Base-by-base conservation (phyloP, 1,284 basidiomycete species). In the Naganishia albida region DNA sequence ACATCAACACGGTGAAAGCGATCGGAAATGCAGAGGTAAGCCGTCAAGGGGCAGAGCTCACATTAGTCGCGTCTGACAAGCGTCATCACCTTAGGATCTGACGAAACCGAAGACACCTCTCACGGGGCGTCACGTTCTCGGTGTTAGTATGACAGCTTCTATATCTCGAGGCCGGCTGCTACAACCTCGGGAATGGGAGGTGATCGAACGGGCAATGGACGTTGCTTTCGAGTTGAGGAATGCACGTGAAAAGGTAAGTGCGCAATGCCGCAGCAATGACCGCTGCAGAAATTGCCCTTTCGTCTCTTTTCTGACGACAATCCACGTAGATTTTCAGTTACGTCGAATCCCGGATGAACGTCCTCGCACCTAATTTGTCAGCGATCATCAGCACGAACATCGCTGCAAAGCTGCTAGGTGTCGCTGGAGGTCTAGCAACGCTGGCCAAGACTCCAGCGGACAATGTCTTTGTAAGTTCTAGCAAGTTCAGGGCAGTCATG, bases 341-440 rank as follows among this genome's bases (percentile, higher is more conserved):
- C 83, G 96, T 99, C 78, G 95, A 96, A 83, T 96, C 93, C 74
- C 87, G 96, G 78, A 99, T 99, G 91, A 91, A 91, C 80, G 87
- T 94, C 62, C 88, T 99, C 73, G 94, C 95, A 68, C 96, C 96
- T 70, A 99, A 99, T 79, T 86, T 99, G 75, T 95, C 92, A 72
- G 90, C 91, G 75, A 95, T 99, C 77, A 91, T 99, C 78, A 95
- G 96, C 75, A 97, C 95, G 63, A 91, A 91, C 69, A 95, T 93
- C 81, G 96, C 96, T 49, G 95, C 96, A 54, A 99, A 99, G 83
- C 82, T 99, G 54, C 87, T 99, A 51, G 96, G 96, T 77, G 92
- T 97, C 51, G 93, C 96, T 39, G 96, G 96, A 66, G 96, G 96
- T 49, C 83, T 99, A 20, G 85, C 85, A 57, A 91, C 90, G 0